Base-by-base conservation (phyloP, 306 rosid species). In the Psophocarpus tetragonolobus region DNA sequence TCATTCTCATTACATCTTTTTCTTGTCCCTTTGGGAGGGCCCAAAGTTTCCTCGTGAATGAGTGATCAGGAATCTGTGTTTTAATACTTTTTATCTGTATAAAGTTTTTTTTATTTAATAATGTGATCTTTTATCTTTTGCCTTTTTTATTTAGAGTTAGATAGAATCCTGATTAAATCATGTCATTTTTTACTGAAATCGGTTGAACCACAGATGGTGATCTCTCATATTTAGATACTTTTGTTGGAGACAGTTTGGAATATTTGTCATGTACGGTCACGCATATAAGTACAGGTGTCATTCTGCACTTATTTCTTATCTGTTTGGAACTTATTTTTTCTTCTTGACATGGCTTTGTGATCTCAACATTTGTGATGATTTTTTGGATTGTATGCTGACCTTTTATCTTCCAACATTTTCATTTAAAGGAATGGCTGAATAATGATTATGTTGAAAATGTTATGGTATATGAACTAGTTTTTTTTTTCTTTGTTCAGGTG, bases 191-290 rank as follows among this genome's bases (percentile, higher is more conserved):
- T 50, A 76, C 83, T 92, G 85, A 83, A 87, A 88, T 86, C 81
- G 73, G 79, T 68, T 90, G 83, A 82, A 88, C 74, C 90, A 87
- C 88, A 80, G 80, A 87, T 87, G 95, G 84, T 87, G 89, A 73
- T 88, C 82, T 85, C 87, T 90, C 97, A 85, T 87, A 83, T 83
- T 87, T 87, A 88, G 85, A 87, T 87, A 85, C 87, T 84, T 84
- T 86, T 90, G 92, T 90, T 88, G 91, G 93, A 92, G 88, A 88
- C 93, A 88, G 88, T 90, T 90, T 92, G 96, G 96, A 90, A 92
- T 90, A 87, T 88, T 85, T 85, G 81, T 88, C 90, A 78, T 90
- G 90, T 90, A 77, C 91, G 81, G 89, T 92, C 97, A 87, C 84
- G 73, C 96, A 84, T 90, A 83, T 87, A 77, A 82, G 90, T 89